phyloP scores from a whole-genome alignment of 2,329 filamentous ascomycete species.

The Penicillium sp. region DNA sequence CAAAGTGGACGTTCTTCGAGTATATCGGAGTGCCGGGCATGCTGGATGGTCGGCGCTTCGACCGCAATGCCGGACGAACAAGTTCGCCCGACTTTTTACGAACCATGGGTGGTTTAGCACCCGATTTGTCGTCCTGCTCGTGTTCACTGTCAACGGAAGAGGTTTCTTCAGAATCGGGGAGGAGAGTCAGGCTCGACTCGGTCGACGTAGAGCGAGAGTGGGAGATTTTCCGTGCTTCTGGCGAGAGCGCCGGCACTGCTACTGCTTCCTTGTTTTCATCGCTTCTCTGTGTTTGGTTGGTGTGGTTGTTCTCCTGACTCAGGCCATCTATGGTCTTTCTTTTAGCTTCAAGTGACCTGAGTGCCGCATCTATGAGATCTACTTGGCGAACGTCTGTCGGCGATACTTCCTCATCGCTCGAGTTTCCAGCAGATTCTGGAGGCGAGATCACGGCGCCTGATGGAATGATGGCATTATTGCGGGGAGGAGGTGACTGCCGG shows the following conservation, averaged over 20 bases:
- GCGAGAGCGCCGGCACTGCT: slow-evolving; percentile 3
- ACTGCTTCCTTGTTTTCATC: background rate
- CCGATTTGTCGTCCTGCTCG: slow-evolving; percentile 58
- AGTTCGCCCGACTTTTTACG: slow-evolving; percentile 98
- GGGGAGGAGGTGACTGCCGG: slow-evolving; percentile 77
- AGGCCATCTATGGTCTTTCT: slow-evolving; percentile 42
- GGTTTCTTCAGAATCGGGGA: slow-evolving; percentile 39
- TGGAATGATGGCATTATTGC: slow-evolving; percentile 73
- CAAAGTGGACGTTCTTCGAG: slow-evolving; percentile 96
- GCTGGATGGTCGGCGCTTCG: slow-evolving; percentile 78
- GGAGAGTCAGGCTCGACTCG: slow-evolving; percentile 49
- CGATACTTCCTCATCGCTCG: slow-evolving; percentile 72
- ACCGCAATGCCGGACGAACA: slow-evolving; percentile 81
- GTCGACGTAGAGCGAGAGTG: slow-evolving; percentile 39
- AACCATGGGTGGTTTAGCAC: slow-evolving; percentile 80
- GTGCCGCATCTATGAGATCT: slow-evolving; percentile 67
- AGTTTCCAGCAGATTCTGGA: slow-evolving; percentile 76
- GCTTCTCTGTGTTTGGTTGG: background rate
- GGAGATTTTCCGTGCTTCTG: slow-evolving; percentile 10
- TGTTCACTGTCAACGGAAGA: slow-evolving; percentile 20
- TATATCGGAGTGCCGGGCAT: slow-evolving; percentile 97
- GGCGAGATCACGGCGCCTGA: slow-evolving; percentile 84
- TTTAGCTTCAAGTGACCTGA: slow-evolving; percentile 53
- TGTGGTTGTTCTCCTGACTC: slow-evolving; percentile 19
- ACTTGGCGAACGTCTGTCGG: slow-evolving; percentile 27